Percentiles rank a stretch among this genome's conserved stretches.
These are phyloP conservation scores for Mariannaea sp. DNA, from an alignment of 2,329 filamentous ascomycete species.

Conservation along the genomic window DNA sequence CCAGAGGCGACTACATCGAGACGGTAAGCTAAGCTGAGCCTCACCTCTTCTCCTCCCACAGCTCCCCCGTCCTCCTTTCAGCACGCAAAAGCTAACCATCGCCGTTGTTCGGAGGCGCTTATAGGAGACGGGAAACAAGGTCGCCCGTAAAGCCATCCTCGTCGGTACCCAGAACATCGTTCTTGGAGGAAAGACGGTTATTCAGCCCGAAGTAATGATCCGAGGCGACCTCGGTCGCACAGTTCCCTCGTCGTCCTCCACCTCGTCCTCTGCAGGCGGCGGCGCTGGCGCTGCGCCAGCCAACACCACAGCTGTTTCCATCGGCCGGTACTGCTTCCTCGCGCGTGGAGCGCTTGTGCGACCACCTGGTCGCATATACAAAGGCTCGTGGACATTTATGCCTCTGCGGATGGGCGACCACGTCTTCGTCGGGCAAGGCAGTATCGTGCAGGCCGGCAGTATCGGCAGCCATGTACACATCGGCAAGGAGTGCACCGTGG, in stretches of 20 bases:
- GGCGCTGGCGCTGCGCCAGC: conserved; percentile 46
- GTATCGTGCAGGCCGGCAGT: conserved; percentile 80
- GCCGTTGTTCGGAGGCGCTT: neutral
- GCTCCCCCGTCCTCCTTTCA: conserved; percentile 5
- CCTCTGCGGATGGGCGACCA: conserved; percentile 93
- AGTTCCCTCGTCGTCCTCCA: conserved; percentile 50
- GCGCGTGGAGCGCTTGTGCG: conserved; percentile 77
- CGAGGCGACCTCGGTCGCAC: conserved; percentile 81
- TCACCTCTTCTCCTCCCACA: neutral
- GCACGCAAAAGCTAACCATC: conserved; percentile 12
- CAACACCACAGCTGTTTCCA: conserved; percentile 74
- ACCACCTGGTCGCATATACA: conserved; percentile 81
- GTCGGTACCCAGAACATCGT: conserved; percentile 98
- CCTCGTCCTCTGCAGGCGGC: conserved; percentile 34
- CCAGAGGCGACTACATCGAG: conserved; percentile 94
- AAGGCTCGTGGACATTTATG: conserved; percentile 80
- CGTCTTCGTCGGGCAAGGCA: conserved; percentile 80
- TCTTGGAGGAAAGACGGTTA: conserved; percentile 92
- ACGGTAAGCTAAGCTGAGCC: conserved; percentile 67
- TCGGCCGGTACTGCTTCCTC: conserved; percentile 91
- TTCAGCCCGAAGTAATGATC: conserved; percentile 93
- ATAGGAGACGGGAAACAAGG: conserved; percentile 97
- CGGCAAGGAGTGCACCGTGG: conserved; percentile 75
- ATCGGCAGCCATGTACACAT: conserved; percentile 88
- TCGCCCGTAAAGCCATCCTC: conserved; percentile 87